Base-by-base conservation (phyloP, 305 asterid genomes). In the Striga hermonthica region DNA sequence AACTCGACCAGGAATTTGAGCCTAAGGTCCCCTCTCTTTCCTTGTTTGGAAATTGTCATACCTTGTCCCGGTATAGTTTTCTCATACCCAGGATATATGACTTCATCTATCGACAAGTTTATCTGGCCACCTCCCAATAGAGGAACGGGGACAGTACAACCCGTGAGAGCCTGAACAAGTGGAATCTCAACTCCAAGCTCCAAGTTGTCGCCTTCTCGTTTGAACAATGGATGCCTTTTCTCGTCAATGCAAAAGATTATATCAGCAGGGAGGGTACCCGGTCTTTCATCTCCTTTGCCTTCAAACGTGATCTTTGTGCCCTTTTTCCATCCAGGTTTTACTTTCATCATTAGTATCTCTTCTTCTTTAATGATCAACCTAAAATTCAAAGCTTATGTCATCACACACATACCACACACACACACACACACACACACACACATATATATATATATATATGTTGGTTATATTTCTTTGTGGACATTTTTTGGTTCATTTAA, bases 271-370 rank as follows among this genome's bases (percentile, higher is more conserved):
- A 81, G 82, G 57, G 79, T 76, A 47, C 99, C 97, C 3, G 95
- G 88, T 61, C 80, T 86, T 80, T 90, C 96, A 40, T 90, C 97
- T 65, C 97, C 99, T 61, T 88, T 94, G 37, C 93, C 91, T 85
- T 90, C 98, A 39, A 90, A 94, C 54, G 92, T 85, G 79, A 94
- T 85, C 78, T 80, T 88, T 36, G 96, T 94, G 67, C 99, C 99
- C 55, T 73, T 83, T 74, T 74, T 85, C 99, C 99, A 94, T 57
- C 97, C 98, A 1, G 97, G 95, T 74, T 87, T 83, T 64, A 94
- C 83, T 64, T 76, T 84, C 60, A 94, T 88, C 74, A 70, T 80
- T 3, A 94, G 76, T 55, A 66, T 64, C 79, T 93, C 97, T 69
- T 88, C 91, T 79, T 88, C 90, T 78, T 86, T 74, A 38, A 83